Conservation (phyloP, 1,284 basidiomycete species). For the Rhodotorula sp. region DNA sequence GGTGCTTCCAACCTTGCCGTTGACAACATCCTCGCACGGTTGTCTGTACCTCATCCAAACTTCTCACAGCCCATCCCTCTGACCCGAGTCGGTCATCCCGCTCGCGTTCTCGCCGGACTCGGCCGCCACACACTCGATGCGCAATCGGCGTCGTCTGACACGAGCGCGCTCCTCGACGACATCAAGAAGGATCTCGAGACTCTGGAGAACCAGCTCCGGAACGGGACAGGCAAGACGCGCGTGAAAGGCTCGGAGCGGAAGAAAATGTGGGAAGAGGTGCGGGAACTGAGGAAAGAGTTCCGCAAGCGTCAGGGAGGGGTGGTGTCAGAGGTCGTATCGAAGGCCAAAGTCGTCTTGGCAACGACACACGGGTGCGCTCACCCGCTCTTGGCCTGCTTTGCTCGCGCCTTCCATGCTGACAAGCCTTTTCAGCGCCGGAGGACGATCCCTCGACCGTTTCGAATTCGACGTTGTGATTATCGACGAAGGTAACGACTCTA, state of each 20-base stretch:
- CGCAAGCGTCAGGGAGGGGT: slow-evolving; percentile 81
- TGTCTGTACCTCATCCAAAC: slow-evolving; percentile 17
- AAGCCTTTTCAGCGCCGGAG: slow-evolving; percentile 57
- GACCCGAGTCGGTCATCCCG: slow-evolving; percentile 87
- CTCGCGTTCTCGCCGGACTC: slow-evolving; percentile 77
- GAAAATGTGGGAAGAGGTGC: slow-evolving; percentile 88
- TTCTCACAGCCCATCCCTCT: slow-evolving; percentile 48
- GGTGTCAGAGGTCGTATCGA: slow-evolving; percentile 70
- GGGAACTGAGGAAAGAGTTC: slow-evolving; percentile 87
- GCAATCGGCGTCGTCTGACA: slow-evolving; percentile 72
- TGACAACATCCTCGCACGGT: slow-evolving; percentile 51
- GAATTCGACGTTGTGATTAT: slow-evolving; percentile 89
- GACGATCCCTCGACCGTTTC: slow-evolving; percentile 69
- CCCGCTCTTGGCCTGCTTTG: too few species aligned
- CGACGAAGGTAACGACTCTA: slow-evolving; percentile 60
- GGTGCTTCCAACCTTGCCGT: slow-evolving; percentile 89
- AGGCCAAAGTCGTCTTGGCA: slow-evolving; percentile 80
- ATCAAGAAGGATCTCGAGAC: slow-evolving; percentile 78
- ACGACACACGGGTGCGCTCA: slow-evolving; percentile 73
- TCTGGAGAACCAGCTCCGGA: slow-evolving; percentile 59
- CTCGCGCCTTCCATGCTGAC: background rate
- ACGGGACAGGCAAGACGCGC: slow-evolving; percentile 69
- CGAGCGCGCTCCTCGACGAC: slow-evolving; percentile 76
- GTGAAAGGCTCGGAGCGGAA: slow-evolving; percentile 75
- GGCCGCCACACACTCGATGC: slow-evolving; percentile 82